Evolutionary conservation across 257 asterid species (phyloP).

Genomic region (Cynanchum wilfordii): DNA sequence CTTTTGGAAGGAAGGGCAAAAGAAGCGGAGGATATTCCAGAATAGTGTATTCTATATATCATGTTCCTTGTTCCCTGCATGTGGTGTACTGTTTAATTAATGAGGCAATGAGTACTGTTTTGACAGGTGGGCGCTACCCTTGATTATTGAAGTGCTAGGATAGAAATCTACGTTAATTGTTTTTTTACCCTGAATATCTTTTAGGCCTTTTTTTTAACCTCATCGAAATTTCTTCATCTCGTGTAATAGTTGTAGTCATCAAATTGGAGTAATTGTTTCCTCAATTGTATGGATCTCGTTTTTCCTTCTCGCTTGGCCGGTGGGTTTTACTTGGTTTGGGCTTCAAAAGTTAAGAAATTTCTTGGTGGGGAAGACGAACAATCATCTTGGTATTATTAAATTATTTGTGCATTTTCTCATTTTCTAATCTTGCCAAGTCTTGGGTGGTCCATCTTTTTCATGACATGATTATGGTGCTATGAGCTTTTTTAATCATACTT

Average conservation of each 20-base stretch:
- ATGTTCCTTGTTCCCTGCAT: conserved; percentile 4
- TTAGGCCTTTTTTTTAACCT: no score
- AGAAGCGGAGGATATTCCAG: neutral
- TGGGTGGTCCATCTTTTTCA: neutral
- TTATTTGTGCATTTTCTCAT: neutral
- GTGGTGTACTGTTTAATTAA: neutral
- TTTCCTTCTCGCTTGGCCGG: no score
- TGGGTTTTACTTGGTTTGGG: no score
- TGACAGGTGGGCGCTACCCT: neutral
- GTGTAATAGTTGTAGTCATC: no score
- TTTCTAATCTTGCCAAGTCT: neutral
- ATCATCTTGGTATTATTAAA: neutral
- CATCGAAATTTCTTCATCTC: no score
- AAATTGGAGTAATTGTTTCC: no score
- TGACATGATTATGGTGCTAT: neutral
- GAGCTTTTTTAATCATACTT: neutral
- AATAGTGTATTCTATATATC: no score
- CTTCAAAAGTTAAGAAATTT: no score
- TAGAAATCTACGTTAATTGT: neutral
- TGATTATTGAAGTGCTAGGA: neutral
- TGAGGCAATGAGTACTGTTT: neutral
- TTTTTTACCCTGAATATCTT: neutral
- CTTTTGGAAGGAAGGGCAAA: neutral
- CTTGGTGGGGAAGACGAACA: neutral
- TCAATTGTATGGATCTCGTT: no score